A percentile compares a stretch with the other conserved stretches of the same genome.
These are phyloP conservation scores for Paracamarosporium sp. DNA, from an alignment of 2,329 filamentous ascomycete genomes.

Conservation along the genomic window DNA sequence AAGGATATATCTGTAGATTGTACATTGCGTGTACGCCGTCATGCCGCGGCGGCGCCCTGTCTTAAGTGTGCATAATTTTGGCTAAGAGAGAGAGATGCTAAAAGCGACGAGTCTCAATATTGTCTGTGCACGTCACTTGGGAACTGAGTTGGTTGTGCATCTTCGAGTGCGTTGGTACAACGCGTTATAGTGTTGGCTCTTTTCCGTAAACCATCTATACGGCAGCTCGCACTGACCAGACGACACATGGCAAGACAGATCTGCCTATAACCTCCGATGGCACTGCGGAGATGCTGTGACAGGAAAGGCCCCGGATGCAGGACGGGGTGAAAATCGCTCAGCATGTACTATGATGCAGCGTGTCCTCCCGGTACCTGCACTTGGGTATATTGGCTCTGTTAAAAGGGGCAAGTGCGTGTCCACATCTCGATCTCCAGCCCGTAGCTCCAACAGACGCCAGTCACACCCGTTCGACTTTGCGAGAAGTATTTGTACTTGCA, in stretches of 20 bases:
- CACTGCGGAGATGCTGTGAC: background rate
- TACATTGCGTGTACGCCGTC: no score
- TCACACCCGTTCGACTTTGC: background rate
- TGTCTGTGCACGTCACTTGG: no score
- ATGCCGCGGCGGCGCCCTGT: no score
- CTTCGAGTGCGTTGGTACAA: no score
- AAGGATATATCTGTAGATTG: no score
- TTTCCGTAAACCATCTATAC: background rate
- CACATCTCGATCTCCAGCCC: background rate
- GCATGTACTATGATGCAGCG: background rate
- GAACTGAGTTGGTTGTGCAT: no score
- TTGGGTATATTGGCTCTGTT: background rate
- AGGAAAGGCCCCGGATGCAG: background rate
- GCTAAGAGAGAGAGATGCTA: no score
- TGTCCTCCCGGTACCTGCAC: background rate
- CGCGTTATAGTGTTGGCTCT: no score
- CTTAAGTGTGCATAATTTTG: no score
- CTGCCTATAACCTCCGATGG: background rate
- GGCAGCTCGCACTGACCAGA: constrained; percentile 3
- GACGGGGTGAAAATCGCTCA: background rate
- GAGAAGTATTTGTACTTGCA: background rate
- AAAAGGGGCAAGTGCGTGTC: background rate
- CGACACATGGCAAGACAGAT: background rate
- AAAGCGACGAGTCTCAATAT: no score
- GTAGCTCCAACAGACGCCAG: background rate